Base-by-base conservation (phyloP, 2,329 filamentous ascomycete genomes). In the Aureobasidium melanogenum region DNA sequence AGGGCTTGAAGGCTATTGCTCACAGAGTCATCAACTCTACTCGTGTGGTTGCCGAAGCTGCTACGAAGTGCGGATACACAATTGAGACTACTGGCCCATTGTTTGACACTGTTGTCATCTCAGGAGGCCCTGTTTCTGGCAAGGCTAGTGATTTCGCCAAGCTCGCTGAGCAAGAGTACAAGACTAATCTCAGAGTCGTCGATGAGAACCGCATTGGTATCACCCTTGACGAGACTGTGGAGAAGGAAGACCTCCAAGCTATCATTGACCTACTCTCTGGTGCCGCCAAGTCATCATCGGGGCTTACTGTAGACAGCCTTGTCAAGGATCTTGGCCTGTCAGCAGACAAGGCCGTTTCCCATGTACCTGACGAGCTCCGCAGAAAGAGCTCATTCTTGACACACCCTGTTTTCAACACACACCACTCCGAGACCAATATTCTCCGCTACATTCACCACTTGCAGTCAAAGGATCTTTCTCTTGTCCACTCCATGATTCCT, bases 401-500 rank as follows among this genome's bases (percentile, higher is more conserved):
- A 0, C 92, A 97, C 72, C 89, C 91, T 0, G 90, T 96, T 28
- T 97, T 97, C 83, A 97, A 97, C 79, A 87, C 86, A 1, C 86
- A 97, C 73, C 93, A 96, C 76, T 96, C 91, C 2, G 93, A 97
- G 77, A 97, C 93, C 0, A 91, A 97, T 75, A 83, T 97, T 68
- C 80, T 97, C 55, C 88, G 93, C 46, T 97, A 97, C 76, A 96
- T 97, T 68, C 82, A 93, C 71, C 90, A 96, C 72, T 81, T 97
- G 5, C 88, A 96, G 73, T 96, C 91, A 55, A 97, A 96, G 79
- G 93, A 97, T 72, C 79, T 97, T 15, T 97, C 93, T 1, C 81
- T 97, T 5, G 89, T 92, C 2, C 93, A 97, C 77, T 97, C 92
- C 17, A 97, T 97, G 93, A 97, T 97, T 64, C 91, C 93, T 2